phyloP scores from a whole-genome alignment of 2,329 filamentous ascomycete genomes.

The Pyrenochaeta sp. region DNA sequence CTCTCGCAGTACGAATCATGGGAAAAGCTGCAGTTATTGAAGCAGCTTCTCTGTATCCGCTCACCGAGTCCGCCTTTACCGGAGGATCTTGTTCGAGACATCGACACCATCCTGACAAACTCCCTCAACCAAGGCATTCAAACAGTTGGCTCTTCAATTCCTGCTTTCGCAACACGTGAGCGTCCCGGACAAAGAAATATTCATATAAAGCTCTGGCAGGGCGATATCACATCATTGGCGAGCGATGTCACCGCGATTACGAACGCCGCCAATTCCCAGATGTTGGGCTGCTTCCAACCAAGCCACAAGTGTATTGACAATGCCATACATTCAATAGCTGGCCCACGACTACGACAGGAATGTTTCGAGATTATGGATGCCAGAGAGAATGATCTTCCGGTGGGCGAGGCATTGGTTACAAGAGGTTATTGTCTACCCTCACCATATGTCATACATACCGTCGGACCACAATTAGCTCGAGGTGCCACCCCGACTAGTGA shows the following conservation, averaged over 20 bases:
- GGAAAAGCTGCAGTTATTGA: constrained; percentile 22
- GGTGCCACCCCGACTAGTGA: constrained; percentile 25
- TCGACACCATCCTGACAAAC: constrained; percentile 27
- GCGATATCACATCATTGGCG: constrained; percentile 45
- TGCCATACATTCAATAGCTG: constrained; percentile 44
- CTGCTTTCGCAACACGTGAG: neutral
- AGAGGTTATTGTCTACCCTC: constrained; percentile 38
- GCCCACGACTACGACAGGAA: constrained; percentile 41
- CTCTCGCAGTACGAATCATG: constrained; percentile 17
- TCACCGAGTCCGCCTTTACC: constrained; percentile 26
- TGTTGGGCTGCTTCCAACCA: constrained; percentile 49
- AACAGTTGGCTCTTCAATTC: constrained; percentile 17
- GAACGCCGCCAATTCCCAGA: constrained; percentile 47
- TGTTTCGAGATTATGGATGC: constrained; percentile 36
- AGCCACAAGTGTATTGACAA: constrained; percentile 49
- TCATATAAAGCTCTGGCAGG: constrained; percentile 40
- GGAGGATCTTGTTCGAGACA: constrained; percentile 9
- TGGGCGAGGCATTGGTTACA: constrained; percentile 39
- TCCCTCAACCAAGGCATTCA: constrained; percentile 20
- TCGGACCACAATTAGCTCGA: constrained; percentile 42
- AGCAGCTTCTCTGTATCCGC: constrained; percentile 40
- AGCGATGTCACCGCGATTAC: constrained; percentile 44
- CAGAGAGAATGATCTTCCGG: constrained; percentile 29
- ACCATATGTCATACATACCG: constrained; percentile 44
- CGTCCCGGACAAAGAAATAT: constrained; percentile 3